Evolutionary conservation across 1,284 basidiomycete species (phyloP).

Genomic region (Ganoderma resinaceum): DNA sequence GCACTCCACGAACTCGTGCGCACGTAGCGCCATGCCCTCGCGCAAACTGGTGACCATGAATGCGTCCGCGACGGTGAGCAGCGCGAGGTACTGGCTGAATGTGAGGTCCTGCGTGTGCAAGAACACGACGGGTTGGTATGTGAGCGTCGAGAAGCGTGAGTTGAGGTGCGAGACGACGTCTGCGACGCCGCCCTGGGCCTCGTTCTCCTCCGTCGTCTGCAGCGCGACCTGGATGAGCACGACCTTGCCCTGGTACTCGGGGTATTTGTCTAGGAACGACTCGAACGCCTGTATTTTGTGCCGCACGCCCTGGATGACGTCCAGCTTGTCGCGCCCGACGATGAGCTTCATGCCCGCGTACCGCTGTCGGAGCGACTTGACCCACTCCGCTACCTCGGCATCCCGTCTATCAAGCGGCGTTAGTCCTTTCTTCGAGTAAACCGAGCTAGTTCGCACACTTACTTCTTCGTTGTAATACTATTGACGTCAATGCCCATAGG

Average conservation of each 20-base stretch:
- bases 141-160: slow-evolving; percentile 81
- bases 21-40: slow-evolving; percentile 87
- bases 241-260: slow-evolving; percentile 81
- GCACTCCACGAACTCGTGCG: slow-evolving; percentile 88
- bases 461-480: slow-evolving; percentile 74
- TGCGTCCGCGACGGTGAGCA: slow-evolving; percentile 86
- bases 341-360: slow-evolving; percentile 87
- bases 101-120: slow-evolving; percentile 88
- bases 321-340: slow-evolving; percentile 89
- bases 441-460: slow-evolving; percentile 30
- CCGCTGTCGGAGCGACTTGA: slow-evolving; percentile 75
- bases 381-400: slow-evolving; percentile 85
- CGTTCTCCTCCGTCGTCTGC: slow-evolving; percentile 82
- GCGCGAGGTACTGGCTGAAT: slow-evolving; percentile 85
- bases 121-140: slow-evolving; percentile 90
- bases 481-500: slow-evolving; percentile 90
- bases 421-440: background rate
- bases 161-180: slow-evolving; percentile 86
- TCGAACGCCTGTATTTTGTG: slow-evolving; percentile 89
- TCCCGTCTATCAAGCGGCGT: slow-evolving; percentile 56
- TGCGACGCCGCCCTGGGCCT: slow-evolving; percentile 75
- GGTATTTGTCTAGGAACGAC: slow-evolving; percentile 80
- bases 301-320: slow-evolving; percentile 85
- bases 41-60: slow-evolving; percentile 86
- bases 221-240: slow-evolving; percentile 89